phyloP scores from a whole-genome alignment of 1,284 basidiomycete species.

The Sanguinoderma infundibulare region DNA sequence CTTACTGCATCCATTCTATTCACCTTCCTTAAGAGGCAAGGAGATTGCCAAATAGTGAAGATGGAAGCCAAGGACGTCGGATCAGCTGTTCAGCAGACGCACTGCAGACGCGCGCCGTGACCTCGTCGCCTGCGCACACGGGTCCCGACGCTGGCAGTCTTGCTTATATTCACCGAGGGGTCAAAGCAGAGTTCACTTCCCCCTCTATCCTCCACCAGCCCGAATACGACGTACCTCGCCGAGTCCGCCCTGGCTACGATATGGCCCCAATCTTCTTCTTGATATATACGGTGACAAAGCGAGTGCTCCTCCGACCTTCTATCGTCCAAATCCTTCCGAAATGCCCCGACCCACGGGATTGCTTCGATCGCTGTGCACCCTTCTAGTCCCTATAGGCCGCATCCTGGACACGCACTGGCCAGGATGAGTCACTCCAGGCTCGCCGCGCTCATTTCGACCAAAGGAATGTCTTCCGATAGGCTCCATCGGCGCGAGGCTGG shows the following conservation, averaged over 20 bases:
- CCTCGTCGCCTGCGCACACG: slow-evolving; percentile 7
- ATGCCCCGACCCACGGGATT: slow-evolving; percentile 8
- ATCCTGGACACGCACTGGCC: slow-evolving; percentile 1
- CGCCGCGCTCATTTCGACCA: slow-evolving; percentile 7
- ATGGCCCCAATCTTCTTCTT: background rate
- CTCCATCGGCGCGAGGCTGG: slow-evolving; percentile 21
- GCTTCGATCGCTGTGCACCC: slow-evolving; percentile 16
- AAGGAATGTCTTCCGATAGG: slow-evolving; percentile 14
- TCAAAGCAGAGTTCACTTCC: background rate
- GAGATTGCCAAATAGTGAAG: too few species aligned
- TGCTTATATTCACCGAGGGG: slow-evolving; percentile 17
- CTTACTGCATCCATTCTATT: too few species aligned
- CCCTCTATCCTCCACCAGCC: background rate
- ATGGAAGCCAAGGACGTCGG: slow-evolving; percentile 8
- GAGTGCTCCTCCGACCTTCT: slow-evolving; percentile 14
- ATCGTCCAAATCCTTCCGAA: slow-evolving; percentile 18
- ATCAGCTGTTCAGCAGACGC: slow-evolving; percentile 14
- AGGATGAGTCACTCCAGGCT: slow-evolving; percentile 11
- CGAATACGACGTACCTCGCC: background rate
- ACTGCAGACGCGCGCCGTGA: slow-evolving; percentile 14
- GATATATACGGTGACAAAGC: background rate
- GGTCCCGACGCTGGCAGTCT: background rate
- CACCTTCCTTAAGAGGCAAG: too few species aligned
- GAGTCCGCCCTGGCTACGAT: background rate
- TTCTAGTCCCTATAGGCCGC: slow-evolving; percentile 1